Conservation (phyloP, 164 flowering plant genomes). For the Nymphaea thermarum region DNA sequence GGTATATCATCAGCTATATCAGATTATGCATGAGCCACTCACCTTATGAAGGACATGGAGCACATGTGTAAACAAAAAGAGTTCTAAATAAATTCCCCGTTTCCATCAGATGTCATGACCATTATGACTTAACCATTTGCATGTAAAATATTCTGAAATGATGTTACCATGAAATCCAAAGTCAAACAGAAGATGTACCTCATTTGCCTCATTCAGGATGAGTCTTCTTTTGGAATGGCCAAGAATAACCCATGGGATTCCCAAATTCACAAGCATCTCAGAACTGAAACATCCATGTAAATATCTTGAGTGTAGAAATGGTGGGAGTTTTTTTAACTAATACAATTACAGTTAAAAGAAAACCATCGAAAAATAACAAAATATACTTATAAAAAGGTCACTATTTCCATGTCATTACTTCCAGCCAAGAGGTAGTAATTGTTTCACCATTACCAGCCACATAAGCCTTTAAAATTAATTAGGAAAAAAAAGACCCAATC, state of each 20-base stretch:
- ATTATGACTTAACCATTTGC: not conserved
- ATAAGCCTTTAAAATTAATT: too few species aligned
- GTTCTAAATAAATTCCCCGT: not conserved
- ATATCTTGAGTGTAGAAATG: too few species aligned
- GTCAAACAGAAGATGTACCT: constrained; percentile 23
- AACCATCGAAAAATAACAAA: too few species aligned
- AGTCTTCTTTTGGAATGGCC: constrained; percentile 82
- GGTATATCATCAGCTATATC: not conserved
- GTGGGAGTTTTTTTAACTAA: too few species aligned
- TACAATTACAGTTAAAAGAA: too few species aligned
- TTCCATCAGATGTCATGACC: not conserved
- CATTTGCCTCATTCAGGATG: constrained; percentile 50
- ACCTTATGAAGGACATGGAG: not conserved
- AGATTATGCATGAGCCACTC: not conserved
- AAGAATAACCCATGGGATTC: constrained; percentile 73
- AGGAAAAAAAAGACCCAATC: too few species aligned
- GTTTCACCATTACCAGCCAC: too few species aligned
- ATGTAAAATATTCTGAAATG: not conserved
- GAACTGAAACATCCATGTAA: constrained; percentile 30
- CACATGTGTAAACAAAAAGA: not conserved
- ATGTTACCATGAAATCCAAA: not conserved
- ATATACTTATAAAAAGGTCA: too few species aligned
- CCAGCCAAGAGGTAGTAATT: too few species aligned
- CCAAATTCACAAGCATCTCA: constrained; percentile 76
- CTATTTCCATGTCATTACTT: too few species aligned